phyloP scores from a whole-genome alignment of 306 rosid species.

The Potentilla sterilis region DNA sequence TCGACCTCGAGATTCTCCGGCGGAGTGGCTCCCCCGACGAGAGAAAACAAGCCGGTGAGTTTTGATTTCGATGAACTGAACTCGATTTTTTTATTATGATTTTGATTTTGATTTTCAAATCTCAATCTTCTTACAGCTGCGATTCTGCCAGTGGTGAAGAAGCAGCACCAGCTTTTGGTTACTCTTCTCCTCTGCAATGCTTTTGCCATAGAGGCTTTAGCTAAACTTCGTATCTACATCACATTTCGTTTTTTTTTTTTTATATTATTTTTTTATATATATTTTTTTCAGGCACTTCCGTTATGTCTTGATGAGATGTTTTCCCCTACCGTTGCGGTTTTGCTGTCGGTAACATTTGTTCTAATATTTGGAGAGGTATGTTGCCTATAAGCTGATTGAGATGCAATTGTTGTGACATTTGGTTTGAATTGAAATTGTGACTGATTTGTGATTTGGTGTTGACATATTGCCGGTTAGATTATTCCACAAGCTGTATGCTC shows the following conservation, averaged over 20 bases:
- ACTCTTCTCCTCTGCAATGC: constrained; percentile 86
- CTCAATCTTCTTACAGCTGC: constrained; percentile 35
- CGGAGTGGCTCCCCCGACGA: too few species aligned
- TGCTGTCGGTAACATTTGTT: constrained; percentile 83
- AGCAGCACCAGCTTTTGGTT: constrained; percentile 86
- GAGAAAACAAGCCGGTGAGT: too few species aligned
- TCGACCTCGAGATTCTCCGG: too few species aligned
- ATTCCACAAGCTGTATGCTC: constrained; percentile 95
- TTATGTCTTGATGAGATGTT: constrained; percentile 75
- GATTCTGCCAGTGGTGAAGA: constrained; percentile 67
- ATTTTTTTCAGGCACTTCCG: constrained; percentile 72
- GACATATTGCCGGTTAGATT: constrained; percentile 46
- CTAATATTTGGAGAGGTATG: constrained; percentile 78
- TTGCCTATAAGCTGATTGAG: neutral
- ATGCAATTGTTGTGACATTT: constrained; percentile 10
- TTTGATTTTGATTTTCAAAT: constrained; percentile 2
- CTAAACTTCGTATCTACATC: neutral
- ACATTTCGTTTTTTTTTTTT: constrained; percentile 14
- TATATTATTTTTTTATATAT: too few species aligned
- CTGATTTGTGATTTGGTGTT: constrained; percentile 29
- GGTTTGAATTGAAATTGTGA: too few species aligned
- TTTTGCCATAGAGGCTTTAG: constrained; percentile 80
- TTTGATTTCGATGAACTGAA: too few species aligned
- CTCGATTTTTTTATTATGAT: too few species aligned
- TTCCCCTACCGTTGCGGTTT: constrained; percentile 69